Percentiles rank a stretch among this genome's conserved stretches.
These are phyloP conservation scores for Sarocladium brachiariae DNA, from an alignment of 2,329 filamentous ascomycete genomes.

Conservation along the genomic window DNA sequence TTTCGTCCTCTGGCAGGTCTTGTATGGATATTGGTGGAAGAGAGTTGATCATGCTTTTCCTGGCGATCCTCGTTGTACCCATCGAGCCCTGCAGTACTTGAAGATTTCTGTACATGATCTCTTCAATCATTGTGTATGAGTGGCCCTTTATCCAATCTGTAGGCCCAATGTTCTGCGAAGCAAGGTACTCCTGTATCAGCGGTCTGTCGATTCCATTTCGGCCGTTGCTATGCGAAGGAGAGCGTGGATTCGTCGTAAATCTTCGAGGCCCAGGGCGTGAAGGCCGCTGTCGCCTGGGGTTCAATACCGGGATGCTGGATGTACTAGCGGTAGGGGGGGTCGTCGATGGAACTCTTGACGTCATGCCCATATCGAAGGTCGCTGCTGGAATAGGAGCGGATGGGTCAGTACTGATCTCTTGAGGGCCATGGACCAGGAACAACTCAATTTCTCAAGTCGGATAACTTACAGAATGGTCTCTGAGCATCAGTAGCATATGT, in stretches of 20 bases:
- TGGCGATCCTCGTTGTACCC: neutral
- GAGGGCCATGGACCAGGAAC: no score
- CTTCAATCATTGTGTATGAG: neutral
- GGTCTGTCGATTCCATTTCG: neutral
- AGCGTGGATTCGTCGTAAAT: neutral
- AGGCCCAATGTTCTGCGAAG: conserved; percentile 1
- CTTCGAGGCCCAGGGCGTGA: neutral
- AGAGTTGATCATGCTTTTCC: conserved; percentile 5
- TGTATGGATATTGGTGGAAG: neutral
- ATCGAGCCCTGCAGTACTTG: neutral
- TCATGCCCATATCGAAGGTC: neutral
- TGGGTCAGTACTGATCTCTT: no score
- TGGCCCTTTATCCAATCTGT: neutral
- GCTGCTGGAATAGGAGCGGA: no score
- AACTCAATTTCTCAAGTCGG: no score
- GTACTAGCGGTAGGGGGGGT: neutral
- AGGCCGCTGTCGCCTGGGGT: neutral
- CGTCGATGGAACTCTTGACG: neutral
- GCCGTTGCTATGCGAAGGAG: neutral
- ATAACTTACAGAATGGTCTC: neutral
- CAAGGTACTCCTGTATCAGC: neutral
- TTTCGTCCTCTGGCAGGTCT: conserved; percentile 7
- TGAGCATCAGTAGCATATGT: neutral
- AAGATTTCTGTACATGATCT: neutral
- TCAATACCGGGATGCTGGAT: neutral